Conservation (phyloP, 371 early-diverging fungal species). For the Amoeboaphelidium protococcarum region DNA sequence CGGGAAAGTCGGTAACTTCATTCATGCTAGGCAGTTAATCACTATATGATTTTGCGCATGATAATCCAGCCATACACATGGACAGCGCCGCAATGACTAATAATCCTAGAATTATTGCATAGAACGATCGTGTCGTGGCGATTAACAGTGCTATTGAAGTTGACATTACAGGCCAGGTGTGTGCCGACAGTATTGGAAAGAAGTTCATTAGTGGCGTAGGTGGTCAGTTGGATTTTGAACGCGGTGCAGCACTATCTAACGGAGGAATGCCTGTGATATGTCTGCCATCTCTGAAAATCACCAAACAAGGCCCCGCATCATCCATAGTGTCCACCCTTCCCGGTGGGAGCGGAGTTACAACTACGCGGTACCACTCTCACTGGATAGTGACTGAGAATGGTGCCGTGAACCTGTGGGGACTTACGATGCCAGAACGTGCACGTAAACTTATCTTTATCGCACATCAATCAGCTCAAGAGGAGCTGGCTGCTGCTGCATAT, state of each 20-base stretch:
- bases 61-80: slow-evolving; percentile 15
- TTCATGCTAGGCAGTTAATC: slow-evolving; percentile 9
- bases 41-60: slow-evolving; percentile 16
- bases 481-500: slow-evolving; percentile 13
- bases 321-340: slow-evolving; percentile 13
- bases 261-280: slow-evolving; percentile 21
- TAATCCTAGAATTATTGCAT: slow-evolving; percentile 12
- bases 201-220: slow-evolving; percentile 17
- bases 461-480: slow-evolving; percentile 17
- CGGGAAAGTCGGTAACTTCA: slow-evolving; percentile 13
- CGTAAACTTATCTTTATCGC: slow-evolving; percentile 16
- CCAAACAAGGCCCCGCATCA: slow-evolving; percentile 7
- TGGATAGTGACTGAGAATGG: slow-evolving; percentile 20
- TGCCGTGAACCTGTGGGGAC: slow-evolving; percentile 13
- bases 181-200: slow-evolving; percentile 17
- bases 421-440: slow-evolving; percentile 15
- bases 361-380: slow-evolving; percentile 16
- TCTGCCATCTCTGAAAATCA: slow-evolving; percentile 12
- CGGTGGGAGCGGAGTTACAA: slow-evolving; percentile 16
- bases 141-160: slow-evolving; percentile 21
- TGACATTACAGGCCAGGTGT: slow-evolving; percentile 21
- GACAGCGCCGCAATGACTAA: slow-evolving; percentile 12
- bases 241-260: slow-evolving; percentile 15
- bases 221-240: slow-evolving; percentile 22
- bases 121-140: slow-evolving; percentile 15